Conservation (phyloP, 106 monocot genomes). For the Allium cepa region DNA sequence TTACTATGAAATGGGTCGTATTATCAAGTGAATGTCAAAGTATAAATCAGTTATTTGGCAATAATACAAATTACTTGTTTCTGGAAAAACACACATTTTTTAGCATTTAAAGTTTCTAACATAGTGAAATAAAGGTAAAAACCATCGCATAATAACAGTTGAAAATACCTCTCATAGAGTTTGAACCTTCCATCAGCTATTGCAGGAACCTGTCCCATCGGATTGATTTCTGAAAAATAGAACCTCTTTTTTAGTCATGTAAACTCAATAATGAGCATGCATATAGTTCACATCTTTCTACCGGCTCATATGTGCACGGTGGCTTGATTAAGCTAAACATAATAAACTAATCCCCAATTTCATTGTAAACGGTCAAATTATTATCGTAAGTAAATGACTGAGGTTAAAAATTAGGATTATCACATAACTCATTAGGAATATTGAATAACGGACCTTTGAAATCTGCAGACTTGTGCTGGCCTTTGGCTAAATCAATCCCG, state of each 20-base stretch:
- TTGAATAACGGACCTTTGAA: conserved; percentile 40
- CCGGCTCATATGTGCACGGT: too few species aligned
- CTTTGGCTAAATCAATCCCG: conserved; percentile 38
- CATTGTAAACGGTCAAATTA: too few species aligned
- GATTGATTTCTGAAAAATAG: conserved; percentile 74
- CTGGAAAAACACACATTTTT: too few species aligned
- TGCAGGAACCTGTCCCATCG: conserved; percentile 84
- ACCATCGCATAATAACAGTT: neutral
- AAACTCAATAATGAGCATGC: too few species aligned
- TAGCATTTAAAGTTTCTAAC: neutral
- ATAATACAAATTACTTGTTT: too few species aligned
- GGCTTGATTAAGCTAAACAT: too few species aligned
- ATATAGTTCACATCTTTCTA: too few species aligned
- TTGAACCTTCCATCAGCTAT: conserved; percentile 82
- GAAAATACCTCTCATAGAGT: conserved; percentile 74
- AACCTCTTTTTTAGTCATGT: too few species aligned
- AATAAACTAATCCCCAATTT: too few species aligned
- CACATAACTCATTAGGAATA: too few species aligned
- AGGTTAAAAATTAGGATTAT: too few species aligned
- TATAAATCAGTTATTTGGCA: neutral
- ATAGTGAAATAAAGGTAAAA: neutral
- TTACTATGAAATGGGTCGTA: neutral
- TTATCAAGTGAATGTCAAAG: neutral
- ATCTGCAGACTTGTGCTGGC: conserved; percentile 56
- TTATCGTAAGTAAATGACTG: too few species aligned